Evolutionary conservation across 106 monocot genomes (phyloP).

Genomic region (Acanthochlamys bracteata): DNA sequence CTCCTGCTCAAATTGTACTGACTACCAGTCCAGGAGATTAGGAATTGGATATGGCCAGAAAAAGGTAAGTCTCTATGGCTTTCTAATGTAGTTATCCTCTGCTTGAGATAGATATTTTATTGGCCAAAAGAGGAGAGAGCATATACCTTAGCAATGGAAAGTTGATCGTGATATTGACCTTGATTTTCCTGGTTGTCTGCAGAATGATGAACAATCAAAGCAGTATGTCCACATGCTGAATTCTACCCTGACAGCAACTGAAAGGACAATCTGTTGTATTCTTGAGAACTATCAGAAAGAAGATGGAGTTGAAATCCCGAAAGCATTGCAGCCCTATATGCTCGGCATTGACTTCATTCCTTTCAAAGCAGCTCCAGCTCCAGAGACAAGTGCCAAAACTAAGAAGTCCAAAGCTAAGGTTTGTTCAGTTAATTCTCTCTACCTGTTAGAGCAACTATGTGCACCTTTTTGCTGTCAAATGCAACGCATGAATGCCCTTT

Average conservation of each 20-base stretch:
- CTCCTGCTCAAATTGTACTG: conserved; percentile 96
- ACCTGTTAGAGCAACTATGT: no score
- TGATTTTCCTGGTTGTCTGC: conserved; percentile 3
- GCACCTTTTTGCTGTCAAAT: no score
- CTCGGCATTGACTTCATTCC: conserved; percentile 60
- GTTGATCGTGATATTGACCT: no score
- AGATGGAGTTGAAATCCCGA: conserved; percentile 72
- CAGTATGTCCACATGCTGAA: conserved; percentile 92
- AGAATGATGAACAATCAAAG: conserved; percentile 98
- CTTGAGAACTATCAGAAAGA: conserved; percentile 79
- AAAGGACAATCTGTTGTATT: conserved; percentile 86
- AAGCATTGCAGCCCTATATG: conserved; percentile 74
- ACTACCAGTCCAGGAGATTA: conserved; percentile 72
- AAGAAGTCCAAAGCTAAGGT: conserved; percentile 53
- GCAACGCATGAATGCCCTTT: no score
- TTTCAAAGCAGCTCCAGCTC: conserved; percentile 37
- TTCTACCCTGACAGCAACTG: conserved; percentile 88
- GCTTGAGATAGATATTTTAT: no score
- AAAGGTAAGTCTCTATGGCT: conserved; percentile 37
- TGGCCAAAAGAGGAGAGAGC: no score
- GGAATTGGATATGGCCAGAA: conserved; percentile 90
- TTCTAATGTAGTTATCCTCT: no score
- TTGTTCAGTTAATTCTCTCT: no score
- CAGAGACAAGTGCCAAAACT: conserved; percentile 29
- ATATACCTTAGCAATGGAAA: no score